A percentile compares a stretch with the other conserved stretches of the same genome.
Evolutionary conservation across 1,284 basidiomycete species (phyloP).

Genomic region (Lignosus rhinocerotis): DNA sequence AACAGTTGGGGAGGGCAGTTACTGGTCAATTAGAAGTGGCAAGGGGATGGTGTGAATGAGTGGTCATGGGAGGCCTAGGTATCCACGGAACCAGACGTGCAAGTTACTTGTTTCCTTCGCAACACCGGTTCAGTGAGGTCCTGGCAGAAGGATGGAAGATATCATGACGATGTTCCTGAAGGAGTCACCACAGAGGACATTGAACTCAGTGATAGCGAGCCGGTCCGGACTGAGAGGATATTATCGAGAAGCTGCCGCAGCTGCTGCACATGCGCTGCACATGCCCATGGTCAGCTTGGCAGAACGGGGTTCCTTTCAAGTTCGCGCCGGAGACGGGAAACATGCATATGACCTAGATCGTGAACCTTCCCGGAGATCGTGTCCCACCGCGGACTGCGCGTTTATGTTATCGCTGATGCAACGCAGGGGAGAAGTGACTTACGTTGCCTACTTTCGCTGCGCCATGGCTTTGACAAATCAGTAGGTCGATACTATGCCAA

Average conservation of each 20-base stretch:
- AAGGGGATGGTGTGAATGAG: no score
- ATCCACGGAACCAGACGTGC: no score
- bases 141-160: no score
- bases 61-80: no score
- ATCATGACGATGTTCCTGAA: no score
- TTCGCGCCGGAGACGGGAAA: not conserved
- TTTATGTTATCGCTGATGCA: conserved; percentile 11
- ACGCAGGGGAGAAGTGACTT: not conserved
- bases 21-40: no score
- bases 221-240: not conserved
- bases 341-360: conserved; percentile 7
- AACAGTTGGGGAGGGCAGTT: no score
- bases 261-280: not conserved
- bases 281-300: not conserved
- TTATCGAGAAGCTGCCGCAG: not conserved
- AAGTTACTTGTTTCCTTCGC: no score
- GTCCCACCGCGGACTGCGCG: conserved; percentile 17
- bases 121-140: no score
- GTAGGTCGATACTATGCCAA: no score
- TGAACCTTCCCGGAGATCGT: conserved; percentile 19
- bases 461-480: no score
- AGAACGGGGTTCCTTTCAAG: not conserved
- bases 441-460: not conserved
- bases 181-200: no score
- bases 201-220: not conserved